Base-by-base conservation (phyloP, 495 filamentous ascomycete species). In the Daldinia childiae region DNA sequence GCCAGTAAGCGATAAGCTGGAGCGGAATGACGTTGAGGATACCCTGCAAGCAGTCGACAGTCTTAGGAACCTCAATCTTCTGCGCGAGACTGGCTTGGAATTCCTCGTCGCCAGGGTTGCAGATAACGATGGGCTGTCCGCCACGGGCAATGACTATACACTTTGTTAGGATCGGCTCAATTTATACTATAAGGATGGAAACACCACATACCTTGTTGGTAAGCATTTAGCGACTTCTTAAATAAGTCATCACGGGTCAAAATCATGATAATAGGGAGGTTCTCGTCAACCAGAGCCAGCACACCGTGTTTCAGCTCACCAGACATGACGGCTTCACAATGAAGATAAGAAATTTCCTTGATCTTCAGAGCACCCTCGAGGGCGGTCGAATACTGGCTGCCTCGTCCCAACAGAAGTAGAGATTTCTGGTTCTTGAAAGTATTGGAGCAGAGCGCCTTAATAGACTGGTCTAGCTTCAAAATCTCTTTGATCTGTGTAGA, bases 261-360 rank as follows among this genome's bases (percentile, higher is more conserved):
- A 73, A 99, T 98, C 95, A 99, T 99, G 84, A 99, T 97, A 80
- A 99, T 99, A 62, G 95, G 95, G 30, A 99, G 87, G 80, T 97
- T 93, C 86, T 98, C 95, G 77, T 99, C 95, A 50, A 99, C 95
- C 65, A 99, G 87, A 52, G 95, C 95, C 76, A 99, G 85, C 62
- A 99, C 95, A 84, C 95, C 95, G 79, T 99, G 95, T 85, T 99
- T 99, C 71, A 99, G 83, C 83, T 99, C 95, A 78, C 95, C 95
- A 65, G 95, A 98, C 95, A 99, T 99, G 81, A 99, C 95, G 76
- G 95, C 95, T 84, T 99, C 95, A 80, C 95, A 99, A 80, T 99
- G 95, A 57, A 99, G 91, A 80, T 99, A 99, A 51, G 95, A 98
- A 72, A 99, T 99, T 83, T 99, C 95, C 88, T 99, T 99, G 79